Conservation (phyloP, 108 stramenopile genomes). For the Cylindrotheca closterium region DNA sequence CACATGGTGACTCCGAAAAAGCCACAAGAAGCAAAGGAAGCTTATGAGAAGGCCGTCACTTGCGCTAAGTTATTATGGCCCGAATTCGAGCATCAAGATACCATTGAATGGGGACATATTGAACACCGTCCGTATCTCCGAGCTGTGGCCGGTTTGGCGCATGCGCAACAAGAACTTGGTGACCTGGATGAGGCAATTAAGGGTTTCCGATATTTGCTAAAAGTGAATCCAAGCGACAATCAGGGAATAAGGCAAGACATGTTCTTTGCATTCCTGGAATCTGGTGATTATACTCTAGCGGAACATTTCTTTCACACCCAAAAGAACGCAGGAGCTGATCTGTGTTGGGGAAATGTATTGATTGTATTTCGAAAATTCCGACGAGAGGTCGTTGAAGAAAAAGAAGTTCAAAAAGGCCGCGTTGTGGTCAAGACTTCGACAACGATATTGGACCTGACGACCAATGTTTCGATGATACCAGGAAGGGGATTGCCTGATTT, state of each 20-base stretch:
- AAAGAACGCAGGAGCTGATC: neutral
- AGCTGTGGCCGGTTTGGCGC: neutral
- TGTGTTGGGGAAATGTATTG: neutral
- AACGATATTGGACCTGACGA: neutral
- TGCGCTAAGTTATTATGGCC: slow-evolving; percentile 1
- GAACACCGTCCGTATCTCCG: slow-evolving; percentile 6
- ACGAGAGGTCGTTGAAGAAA: neutral
- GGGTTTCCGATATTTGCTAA: slow-evolving; percentile 2
- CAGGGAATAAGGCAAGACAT: neutral
- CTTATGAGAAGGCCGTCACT: neutral
- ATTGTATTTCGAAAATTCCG: neutral
- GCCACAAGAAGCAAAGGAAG: neutral
- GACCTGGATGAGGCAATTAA: neutral
- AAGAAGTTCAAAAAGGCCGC: neutral
- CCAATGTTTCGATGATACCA: neutral
- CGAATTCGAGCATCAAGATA: slow-evolving; percentile 1
- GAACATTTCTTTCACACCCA: neutral
- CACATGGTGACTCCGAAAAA: neutral
- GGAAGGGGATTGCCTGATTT: neutral
- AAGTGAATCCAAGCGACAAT: neutral
- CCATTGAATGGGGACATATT: slow-evolving; percentile 6
- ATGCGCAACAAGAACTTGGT: neutral
- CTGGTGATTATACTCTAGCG: neutral
- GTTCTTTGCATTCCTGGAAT: neutral
- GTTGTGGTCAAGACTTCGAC: neutral